Evolutionary conservation across 345 rosid genomes (phyloP).

Genomic region (Salix exigua): DNA sequence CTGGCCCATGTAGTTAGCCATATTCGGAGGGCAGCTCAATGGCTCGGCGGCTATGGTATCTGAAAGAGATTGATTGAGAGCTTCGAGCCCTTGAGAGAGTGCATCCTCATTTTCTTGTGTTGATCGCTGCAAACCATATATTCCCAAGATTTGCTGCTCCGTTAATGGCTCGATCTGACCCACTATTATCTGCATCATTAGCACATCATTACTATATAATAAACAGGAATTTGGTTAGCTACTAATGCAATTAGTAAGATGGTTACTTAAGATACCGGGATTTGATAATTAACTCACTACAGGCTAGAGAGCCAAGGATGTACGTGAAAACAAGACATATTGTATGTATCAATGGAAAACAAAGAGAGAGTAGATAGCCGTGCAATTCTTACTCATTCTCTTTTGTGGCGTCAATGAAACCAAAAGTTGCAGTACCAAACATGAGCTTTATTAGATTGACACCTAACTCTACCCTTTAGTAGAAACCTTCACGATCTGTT

Average conservation of each 20-base stretch:
- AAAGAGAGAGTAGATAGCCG: slow-evolving; percentile 17
- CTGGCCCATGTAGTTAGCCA: slow-evolving; percentile 91
- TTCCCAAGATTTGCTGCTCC: slow-evolving; percentile 85
- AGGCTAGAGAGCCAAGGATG: slow-evolving; percentile 35
- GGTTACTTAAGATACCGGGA: not conserved
- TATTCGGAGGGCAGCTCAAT: slow-evolving; percentile 66
- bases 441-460: slow-evolving; percentile 43
- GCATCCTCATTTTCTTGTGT: slow-evolving; percentile 92
- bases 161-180: slow-evolving; percentile 77
- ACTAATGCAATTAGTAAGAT: not conserved
- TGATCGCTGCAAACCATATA: slow-evolving; percentile 84
- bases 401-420: not conserved
- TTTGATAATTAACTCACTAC: slow-evolving; percentile 17
- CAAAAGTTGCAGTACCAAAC: slow-evolving; percentile 44
- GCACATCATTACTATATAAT: not conserved
- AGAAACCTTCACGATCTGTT: slow-evolving; percentile 35
- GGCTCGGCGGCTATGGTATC: slow-evolving; percentile 86
- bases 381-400: slow-evolving; percentile 16
- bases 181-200: slow-evolving; percentile 48
- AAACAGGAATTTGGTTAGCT: not conserved
- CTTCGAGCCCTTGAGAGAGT: slow-evolving; percentile 81
- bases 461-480: slow-evolving; percentile 50
- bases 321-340: slow-evolving; percentile 19
- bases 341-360: slow-evolving; percentile 7
- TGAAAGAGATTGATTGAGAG: slow-evolving; percentile 74